A percentile compares a stretch with the other conserved stretches of the same genome.
Evolutionary conservation across 495 filamentous ascomycete genomes (phyloP).

Genomic region (Choiromyces venosus): DNA sequence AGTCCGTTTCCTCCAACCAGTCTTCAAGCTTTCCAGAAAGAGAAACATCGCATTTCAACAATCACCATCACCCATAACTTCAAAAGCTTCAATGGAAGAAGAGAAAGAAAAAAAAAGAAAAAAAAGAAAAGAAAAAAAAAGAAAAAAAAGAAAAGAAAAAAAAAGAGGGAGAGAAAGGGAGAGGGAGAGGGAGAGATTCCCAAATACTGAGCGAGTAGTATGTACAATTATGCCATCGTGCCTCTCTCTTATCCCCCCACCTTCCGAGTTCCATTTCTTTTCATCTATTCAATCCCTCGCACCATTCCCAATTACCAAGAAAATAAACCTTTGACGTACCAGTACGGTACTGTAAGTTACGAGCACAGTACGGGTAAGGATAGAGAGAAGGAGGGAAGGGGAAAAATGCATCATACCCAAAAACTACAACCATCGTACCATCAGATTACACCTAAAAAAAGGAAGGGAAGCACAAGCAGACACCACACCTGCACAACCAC

Average conservation of each 20-base stretch:
- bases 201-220: background rate
- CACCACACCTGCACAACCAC: background rate
- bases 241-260: background rate
- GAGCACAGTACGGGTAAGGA: too few relatives aligned
- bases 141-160: conserved; percentile 11
- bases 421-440: background rate
- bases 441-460: background rate
- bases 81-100: conserved; percentile 8
- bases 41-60: conserved; percentile 31
- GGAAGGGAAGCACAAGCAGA: background rate
- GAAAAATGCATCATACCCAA: background rate
- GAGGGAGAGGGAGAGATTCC: background rate
- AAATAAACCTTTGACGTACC: background rate
- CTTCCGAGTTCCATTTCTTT: background rate
- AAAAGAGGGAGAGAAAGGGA: background rate
- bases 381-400: background rate
- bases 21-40: conserved; percentile 32
- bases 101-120: too few relatives aligned
- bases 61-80: conserved; percentile 21
- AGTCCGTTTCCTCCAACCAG: conserved; percentile 36
- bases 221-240: background rate
- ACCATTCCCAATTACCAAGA: background rate
- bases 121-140: conserved; percentile 8
- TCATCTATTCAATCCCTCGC: background rate
- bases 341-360: background rate